These are phyloP conservation scores for Cytospora piceicola DNA, from an alignment of 2,329 filamentous ascomycete species.

Conservation along the genomic window DNA sequence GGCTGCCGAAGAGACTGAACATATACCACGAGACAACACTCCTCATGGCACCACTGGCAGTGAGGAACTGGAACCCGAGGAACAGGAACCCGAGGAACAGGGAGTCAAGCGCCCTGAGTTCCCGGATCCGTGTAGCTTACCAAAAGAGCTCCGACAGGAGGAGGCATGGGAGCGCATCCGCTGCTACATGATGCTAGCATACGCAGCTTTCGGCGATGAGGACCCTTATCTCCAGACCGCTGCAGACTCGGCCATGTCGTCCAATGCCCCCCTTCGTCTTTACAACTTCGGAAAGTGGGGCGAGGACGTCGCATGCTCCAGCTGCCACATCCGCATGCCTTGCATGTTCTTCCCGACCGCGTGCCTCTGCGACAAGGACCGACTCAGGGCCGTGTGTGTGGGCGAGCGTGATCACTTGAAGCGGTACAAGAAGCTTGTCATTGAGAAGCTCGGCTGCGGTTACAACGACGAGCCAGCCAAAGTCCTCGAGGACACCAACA, in stretches of 20 bases:
- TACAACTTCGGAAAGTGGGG: conserved; percentile 20
- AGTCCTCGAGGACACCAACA: conserved; percentile 11
- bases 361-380: conserved; percentile 22
- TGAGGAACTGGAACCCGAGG: no score
- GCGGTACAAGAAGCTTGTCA: conserved; percentile 1
- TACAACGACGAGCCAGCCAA: neutral
- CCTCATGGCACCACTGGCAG: neutral
- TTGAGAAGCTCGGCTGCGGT: conserved; percentile 11
- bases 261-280: neutral
- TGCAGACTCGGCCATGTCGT: conserved; percentile 6
- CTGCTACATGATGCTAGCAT: conserved; percentile 12
- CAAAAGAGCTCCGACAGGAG: neutral
- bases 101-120: neutral
- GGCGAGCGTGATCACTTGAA: conserved; percentile 17
- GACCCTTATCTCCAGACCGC: conserved; percentile 16
- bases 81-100: no score
- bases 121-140: neutral
- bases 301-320: neutral
- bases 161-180: conserved; percentile 6
- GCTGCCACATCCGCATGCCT: conserved; percentile 7
- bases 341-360: conserved; percentile 15
- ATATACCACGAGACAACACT: no score
- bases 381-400: neutral
- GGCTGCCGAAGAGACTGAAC: neutral
- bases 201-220: conserved; percentile 21